Percentiles rank a stretch among this genome's conserved stretches.
Conservation (phyloP, 768 basidiomycete species). For the Psilocybe sp. region DNA sequence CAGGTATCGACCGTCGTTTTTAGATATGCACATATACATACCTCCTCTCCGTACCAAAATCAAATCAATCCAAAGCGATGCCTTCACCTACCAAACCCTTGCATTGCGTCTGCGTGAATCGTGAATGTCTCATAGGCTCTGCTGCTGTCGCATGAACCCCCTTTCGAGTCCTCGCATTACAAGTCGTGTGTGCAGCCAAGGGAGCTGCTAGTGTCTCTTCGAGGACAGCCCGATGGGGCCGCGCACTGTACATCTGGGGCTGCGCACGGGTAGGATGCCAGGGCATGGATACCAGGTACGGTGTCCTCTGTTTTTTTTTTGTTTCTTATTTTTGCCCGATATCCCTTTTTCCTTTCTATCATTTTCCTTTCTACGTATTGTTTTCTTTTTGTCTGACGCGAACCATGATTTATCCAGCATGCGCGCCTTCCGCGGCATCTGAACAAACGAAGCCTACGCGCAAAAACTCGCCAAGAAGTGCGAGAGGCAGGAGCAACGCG, state of each 20-base stretch:
- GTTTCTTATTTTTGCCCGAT: too few relatives aligned
- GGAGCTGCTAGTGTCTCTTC: slow-evolving; percentile 89
- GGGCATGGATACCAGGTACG: slow-evolving; percentile 67
- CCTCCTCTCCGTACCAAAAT: too few relatives aligned
- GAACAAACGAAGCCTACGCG: slow-evolving; percentile 74
- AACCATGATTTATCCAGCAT: too few relatives aligned
- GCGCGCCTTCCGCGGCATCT: slow-evolving; percentile 77
- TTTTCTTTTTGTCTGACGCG: too few relatives aligned
- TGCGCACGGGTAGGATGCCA: slow-evolving; percentile 74
- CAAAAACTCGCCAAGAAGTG: slow-evolving; percentile 62
- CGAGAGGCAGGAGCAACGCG: slow-evolving; percentile 34
- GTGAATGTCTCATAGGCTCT: slow-evolving; percentile 66
- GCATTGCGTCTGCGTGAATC: not conserved
- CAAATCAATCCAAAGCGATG: too few relatives aligned
- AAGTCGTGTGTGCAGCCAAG: slow-evolving; percentile 67
- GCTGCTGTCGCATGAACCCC: slow-evolving; percentile 59
- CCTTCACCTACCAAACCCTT: too few relatives aligned
- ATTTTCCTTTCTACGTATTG: too few relatives aligned
- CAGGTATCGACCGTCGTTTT: slow-evolving; percentile 45
- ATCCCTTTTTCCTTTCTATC: too few relatives aligned
- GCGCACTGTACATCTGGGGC: slow-evolving; percentile 84
- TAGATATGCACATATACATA: not conserved
- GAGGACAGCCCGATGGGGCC: slow-evolving; percentile 82
- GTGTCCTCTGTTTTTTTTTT: too few relatives aligned
- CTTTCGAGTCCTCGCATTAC: slow-evolving; percentile 66